Conservation (phyloP, 345 rosid species). For the Citrus unshiu region DNA sequence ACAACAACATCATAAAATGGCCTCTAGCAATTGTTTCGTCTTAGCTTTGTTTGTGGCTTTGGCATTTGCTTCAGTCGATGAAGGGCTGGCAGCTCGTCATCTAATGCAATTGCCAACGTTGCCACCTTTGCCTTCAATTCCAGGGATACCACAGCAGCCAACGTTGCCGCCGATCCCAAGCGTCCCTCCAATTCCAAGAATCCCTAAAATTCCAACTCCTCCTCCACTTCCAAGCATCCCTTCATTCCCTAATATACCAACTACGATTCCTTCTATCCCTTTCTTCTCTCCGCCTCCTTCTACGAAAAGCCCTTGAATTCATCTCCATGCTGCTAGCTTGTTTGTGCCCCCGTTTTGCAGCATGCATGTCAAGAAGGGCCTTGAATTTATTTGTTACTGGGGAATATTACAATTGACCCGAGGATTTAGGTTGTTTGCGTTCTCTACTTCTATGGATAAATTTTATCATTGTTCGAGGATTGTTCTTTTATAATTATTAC, state of each 20-base stretch:
- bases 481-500: no score
- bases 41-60: neutral
- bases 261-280: conserved; percentile 31
- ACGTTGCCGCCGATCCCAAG: conserved; percentile 12
- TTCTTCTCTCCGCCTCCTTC: conserved; percentile 34
- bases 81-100: conserved; percentile 15
- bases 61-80: conserved; percentile 8
- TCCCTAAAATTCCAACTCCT: conserved; percentile 10
- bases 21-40: neutral
- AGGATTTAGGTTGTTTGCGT: no score
- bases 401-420: no score
- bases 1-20: conserved; percentile 6
- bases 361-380: no score
- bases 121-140: conserved; percentile 12
- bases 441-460: no score
- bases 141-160: conserved; percentile 13
- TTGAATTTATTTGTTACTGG: no score
- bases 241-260: conserved; percentile 23
- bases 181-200: conserved; percentile 12
- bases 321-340: neutral
- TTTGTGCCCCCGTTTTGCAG: no score
- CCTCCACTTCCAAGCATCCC: conserved; percentile 30
- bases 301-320: conserved; percentile 17
- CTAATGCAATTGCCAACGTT: conserved; percentile 4
- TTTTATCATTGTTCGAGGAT: no score